Conservation (phyloP, 352 stramenopile genomes). For the Globisporangium mamillatum region DNA sequence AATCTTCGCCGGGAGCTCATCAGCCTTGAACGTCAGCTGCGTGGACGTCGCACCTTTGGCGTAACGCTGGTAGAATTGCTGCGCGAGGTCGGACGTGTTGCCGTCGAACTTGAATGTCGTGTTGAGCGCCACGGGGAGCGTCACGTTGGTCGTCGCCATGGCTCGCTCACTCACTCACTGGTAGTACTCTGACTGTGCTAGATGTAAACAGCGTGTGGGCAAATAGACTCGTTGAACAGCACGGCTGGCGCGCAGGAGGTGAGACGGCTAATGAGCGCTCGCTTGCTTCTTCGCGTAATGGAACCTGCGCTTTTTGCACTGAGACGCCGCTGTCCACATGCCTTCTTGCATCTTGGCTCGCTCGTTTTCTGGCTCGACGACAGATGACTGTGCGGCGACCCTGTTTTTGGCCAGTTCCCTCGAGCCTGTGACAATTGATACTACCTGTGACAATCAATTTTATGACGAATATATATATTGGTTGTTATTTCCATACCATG, state of each 20-base stretch:
- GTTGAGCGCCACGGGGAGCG: slow-evolving; percentile 15
- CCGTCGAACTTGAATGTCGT: slow-evolving; percentile 24
- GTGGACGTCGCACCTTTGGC: slow-evolving; percentile 23
- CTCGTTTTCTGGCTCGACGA: not conserved
- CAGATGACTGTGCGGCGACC: not conserved
- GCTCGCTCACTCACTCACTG: too few relatives aligned
- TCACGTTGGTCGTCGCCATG: slow-evolving; percentile 3
- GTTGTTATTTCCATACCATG: too few relatives aligned
- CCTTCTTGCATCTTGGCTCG: not conserved
- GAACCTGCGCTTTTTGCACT: not conserved
- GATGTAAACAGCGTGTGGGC: not conserved
- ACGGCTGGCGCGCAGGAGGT: not conserved
- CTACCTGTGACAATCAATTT: too few relatives aligned
- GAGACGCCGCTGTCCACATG: not conserved
- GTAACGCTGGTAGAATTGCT: slow-evolving; percentile 15
- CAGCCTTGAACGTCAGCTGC: slow-evolving; percentile 14
- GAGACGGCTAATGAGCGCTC: not conserved
- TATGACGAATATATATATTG: too few relatives aligned
- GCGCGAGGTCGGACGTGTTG: slow-evolving; percentile 26
- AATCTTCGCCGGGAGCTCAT: slow-evolving; percentile 16
- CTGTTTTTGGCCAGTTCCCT: not conserved
- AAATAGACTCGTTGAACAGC: not conserved
- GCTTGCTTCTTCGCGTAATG: not conserved
- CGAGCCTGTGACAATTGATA: too few relatives aligned
- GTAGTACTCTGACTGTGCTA: not conserved